Evolutionary conservation across 2,329 filamentous ascomycete species (phyloP), one percentile per base, ranked within the genome.

Genomic region (Colletotrichum salicis): DNA sequence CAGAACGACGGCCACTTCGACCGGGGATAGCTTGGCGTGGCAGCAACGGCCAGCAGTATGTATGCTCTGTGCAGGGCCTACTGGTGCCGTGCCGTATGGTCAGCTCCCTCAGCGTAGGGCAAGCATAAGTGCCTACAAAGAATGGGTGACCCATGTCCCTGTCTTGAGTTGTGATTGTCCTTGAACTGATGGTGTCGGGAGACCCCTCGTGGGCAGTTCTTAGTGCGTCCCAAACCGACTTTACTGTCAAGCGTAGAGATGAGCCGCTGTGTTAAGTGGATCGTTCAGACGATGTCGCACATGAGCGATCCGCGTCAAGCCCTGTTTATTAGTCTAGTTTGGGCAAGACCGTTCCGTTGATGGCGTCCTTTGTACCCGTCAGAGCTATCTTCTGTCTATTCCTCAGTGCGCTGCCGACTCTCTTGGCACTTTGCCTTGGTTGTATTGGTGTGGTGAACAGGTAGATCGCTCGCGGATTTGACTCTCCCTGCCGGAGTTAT

Each of bases 281-380:
- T 71, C 71, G 37, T 33, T 64, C 65, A 52, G 67, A 66, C 64
- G 60, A 74, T 68, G 73, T 71, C 63, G 71, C 71, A 71, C 73
- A 73, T 72, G 61, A 65, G 58, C 45, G 60, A 66, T 70, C 70
- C 60, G 67, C 58, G 58, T 64, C 67, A 59, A 64, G 59, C 41
- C 72, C 64, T 56, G 58, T 33, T 51, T 29, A n/a, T 74, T 71
- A 63, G 31, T 55, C 67, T 48, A 52, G 55, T 68, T 74, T 60
- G 51, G 71, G 71, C 55, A 51, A 64, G 60, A 54, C 67, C 33
- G 51, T 52, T 56, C 51, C 64, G 41, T 57, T 63, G 70, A 58
- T 29, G 41, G 41, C 41, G 58, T 31, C 11, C 31, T 70, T 70
- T 66, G 37, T 60, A 61, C 57, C 56, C 27, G 37, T 37, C 51